Percentiles rank a stretch among this genome's conserved stretches.
These are phyloP conservation scores for Craspedostauros australis DNA, from an alignment of 108 stramenopile genomes.

Conservation along the genomic window DNA sequence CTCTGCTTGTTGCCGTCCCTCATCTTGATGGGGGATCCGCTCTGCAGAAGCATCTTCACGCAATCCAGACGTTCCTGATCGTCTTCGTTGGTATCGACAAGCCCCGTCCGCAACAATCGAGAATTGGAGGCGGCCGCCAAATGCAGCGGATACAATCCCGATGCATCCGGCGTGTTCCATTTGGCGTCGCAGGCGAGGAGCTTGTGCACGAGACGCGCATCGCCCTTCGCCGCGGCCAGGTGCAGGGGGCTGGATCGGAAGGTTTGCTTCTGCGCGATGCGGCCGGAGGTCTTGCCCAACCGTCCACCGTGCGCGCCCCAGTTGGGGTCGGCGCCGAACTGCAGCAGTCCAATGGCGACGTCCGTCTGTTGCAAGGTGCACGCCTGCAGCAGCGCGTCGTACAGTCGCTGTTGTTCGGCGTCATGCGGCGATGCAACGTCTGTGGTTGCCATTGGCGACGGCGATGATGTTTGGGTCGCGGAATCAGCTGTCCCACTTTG, in stretches of 20 bases:
- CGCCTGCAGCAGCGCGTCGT: conserved; percentile 57
- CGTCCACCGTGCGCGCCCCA: conserved; percentile 28
- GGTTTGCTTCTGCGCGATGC: conserved; percentile 20
- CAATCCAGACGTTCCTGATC: conserved; percentile 44
- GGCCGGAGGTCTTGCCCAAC: conserved; percentile 36
- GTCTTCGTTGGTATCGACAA: conserved; percentile 35
- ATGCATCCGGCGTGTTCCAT: conserved; percentile 62
- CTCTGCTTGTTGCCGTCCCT: conserved; percentile 83
- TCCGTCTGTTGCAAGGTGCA: conserved; percentile 37
- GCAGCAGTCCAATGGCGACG: conserved; percentile 48
- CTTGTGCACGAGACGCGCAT: conserved; percentile 31
- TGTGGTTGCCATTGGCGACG: neutral
- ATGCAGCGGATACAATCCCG: conserved; percentile 63
- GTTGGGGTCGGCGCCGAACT: conserved; percentile 64
- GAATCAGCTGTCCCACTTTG: too few relatives aligned
- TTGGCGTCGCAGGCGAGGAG: conserved; percentile 53
- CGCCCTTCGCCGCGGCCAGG: conserved; percentile 58
- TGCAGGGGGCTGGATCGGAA: conserved; percentile 70
- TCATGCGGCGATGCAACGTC: conserved; percentile 2
- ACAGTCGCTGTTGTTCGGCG: conserved; percentile 16
- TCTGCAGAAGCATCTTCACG: conserved; percentile 43
- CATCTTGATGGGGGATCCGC: conserved; percentile 53
- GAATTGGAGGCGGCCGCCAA: conserved; percentile 52
- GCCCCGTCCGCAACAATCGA: neutral
- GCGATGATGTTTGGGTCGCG: neutral